Evolutionary conservation across 164 flowering plant species (phyloP).

Genomic region (Vitis riparia): DNA sequence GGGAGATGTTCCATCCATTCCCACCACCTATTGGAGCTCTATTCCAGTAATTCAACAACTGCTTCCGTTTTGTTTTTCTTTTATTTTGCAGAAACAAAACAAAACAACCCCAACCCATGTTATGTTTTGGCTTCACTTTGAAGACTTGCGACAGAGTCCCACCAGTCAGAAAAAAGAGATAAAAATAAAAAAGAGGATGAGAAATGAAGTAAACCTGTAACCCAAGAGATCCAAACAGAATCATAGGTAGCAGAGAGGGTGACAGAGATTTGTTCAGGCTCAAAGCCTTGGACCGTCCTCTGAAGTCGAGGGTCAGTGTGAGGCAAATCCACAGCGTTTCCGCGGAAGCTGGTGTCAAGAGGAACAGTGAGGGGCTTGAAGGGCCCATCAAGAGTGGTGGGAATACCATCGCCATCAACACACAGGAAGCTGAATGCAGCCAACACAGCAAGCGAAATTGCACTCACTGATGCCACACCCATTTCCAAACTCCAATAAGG

Average conservation of each 20-base stretch:
- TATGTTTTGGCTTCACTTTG: too few relatives aligned
- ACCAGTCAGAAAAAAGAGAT: neutral
- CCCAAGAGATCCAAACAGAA: constrained; percentile 93
- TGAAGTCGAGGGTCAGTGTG: constrained; percentile 60
- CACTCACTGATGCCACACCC: neutral
- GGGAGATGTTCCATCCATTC: too few relatives aligned
- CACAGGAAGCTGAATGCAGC: too few relatives aligned
- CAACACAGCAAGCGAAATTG: too few relatives aligned
- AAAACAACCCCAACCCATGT: too few relatives aligned
- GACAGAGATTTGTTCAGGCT: constrained; percentile 86
- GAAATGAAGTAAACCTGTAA: constrained; percentile 59
- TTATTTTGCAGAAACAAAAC: too few relatives aligned
- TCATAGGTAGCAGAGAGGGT: constrained; percentile 62
- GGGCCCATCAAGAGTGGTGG: constrained; percentile 78
- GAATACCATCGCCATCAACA: constrained; percentile 31
- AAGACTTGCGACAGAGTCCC: too few relatives aligned
- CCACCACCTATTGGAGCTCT: too few relatives aligned
- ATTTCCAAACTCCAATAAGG: neutral
- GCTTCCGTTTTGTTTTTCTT: too few relatives aligned
- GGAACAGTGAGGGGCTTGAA: constrained; percentile 72
- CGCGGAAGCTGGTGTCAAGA: constrained; percentile 49
- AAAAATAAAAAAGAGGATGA: neutral
- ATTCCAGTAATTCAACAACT: too few relatives aligned
- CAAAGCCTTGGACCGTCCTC: constrained; percentile 47
- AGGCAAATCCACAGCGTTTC: constrained; percentile 73